Evolutionary conservation across 257 asterid genomes (phyloP), one percentile per base, ranked within the genome.

Genomic region (Leptodermis oblonga): DNA sequence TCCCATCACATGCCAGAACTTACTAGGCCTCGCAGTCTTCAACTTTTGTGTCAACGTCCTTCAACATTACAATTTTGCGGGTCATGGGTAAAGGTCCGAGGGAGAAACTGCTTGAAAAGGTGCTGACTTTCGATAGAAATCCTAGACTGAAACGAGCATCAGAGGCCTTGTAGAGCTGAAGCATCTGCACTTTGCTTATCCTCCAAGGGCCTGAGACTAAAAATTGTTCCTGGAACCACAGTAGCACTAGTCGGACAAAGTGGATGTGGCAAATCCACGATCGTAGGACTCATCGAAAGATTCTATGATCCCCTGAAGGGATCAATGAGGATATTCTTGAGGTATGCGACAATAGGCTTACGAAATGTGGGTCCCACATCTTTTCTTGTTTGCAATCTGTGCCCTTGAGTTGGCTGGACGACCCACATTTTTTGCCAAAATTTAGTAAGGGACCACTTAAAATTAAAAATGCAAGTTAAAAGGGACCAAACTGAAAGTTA

Each of bases 161-260:
- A 81, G 72, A 71, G 93, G 97, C 3, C 81, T 80, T 0, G 88
- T 88, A 23, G 92, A 88, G 86, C 80, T 88, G 4, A 84, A 56
- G 64, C 86, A 74, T 30, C 82, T 88, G 25, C 84, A 84, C 30
- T 88, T 88, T 74, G 78, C 88, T 43, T 88, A 88, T 77, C 92
- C 92, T 42, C 72, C 92, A 22, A 81, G 69, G 95, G 92, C 8
- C 73, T 88, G 23, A 86, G 76, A 72, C 82, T 88, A 0, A 88
- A 81, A 65, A 82, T 88, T 48, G 74, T 65, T 31, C 83, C 89
- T 41, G 95, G 95, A 69, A 82, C 84, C 9, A 84, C 85, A 11
- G 90, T 81, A 67, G 92, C 95, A 48, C 73, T 88, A 52, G 95
- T 84, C 14, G 95, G 95, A 48, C 88, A 81, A 79, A 88, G 95